Base-by-base conservation (phyloP, 2,329 filamentous ascomycete genomes). In the Tetracladium maxilliforme region DNA sequence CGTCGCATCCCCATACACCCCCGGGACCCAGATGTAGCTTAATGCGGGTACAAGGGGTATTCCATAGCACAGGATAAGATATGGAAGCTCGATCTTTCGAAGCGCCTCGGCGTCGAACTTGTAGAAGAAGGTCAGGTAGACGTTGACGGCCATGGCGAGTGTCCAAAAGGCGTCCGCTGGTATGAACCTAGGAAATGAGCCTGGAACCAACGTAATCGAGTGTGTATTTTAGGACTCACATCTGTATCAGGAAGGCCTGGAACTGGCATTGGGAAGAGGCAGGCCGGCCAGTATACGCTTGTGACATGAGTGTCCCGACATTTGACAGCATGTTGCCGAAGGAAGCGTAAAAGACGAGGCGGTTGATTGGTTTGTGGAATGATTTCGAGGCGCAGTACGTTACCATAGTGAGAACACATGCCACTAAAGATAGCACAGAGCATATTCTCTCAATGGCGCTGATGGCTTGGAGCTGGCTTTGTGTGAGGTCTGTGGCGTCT, bases 361-460 rank as follows among this genome's bases (percentile, higher is more conserved):
- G 64, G 42, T 90, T 90, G 52, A 90, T 84, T n/a, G 81, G 78
- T 42, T 84, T 87, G 40, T 79, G 77, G 44, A 90, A 90, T 5
- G 63, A 61, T 10, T 59, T 62, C 13, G 72, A 82, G 14, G 49
- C 46, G 19, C 64, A 51, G 42, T 86, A 90, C 4, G 78, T 84
- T 28, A 57, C 38, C 27, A 87, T 70, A 40, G 84, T 77, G 44
- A 86, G 70, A 16, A 73, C 37, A 21, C 73, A 79, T 29, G 78
- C 80, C 3, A 76, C 25, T 1, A 90, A 47, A 2, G 81, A 87
- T 21, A 86, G 49, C 6, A 72, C 60, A 1, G 80, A 86, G 41
- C 72, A 70, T 10, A 64, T 53, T 24, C 81, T 64, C 47, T 83
- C 78, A 23, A 78, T 64, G 28, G 64, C 48, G 33, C 56, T 66